Base-by-base conservation (phyloP, 1,284 basidiomycete species). In the Sphagnurus paluster region DNA sequence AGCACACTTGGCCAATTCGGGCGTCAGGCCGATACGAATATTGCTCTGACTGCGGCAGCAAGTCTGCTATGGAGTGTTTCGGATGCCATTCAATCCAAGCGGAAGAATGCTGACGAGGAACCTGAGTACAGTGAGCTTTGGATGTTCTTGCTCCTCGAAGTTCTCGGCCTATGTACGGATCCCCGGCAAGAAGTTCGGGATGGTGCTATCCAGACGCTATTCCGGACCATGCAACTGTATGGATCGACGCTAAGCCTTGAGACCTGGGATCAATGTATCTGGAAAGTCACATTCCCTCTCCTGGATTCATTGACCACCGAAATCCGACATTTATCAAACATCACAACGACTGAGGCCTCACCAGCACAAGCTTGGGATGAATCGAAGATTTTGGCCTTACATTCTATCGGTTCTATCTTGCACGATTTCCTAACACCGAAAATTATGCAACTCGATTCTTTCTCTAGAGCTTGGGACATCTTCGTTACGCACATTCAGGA, bases 121-220 rank as follows among this genome's bases (percentile, higher is more conserved):
- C 79, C 79, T 1, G 79, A 82, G 54, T 90, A 90, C 56, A 90
- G 84, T 58, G 79, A 82, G 4, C 68, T 96, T 6, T 99, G 96
- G 96, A 91, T 98, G 76, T 89, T 86, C 65, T 78, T 98, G 13
- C 71, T 99, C 2, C 74, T 85, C 1, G 90, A 93, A 62, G 79
- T 98, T 5, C 77, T 95, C 2, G 83, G 83, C 1, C 74, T 98
- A 1, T 91, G 91, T 52, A 80, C 83, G 2, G 96, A 97, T 61
- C 61, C 77, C 0, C 78, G 95, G 19, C 82, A 87, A 21, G 94
- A 98, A 61, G 93, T 97, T 0, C 82, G 95, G 10, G 87, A 90
- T 52, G 92, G 93, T 2, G 93, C 95, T 2, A 95, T 98, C 48
- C 93, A 97, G 65, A 98, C 94, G 2, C 69, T 99, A 44, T 99